phyloP scores from a whole-genome alignment of 768 basidiomycete species.

The Lactarius pseudohatsudake region DNA sequence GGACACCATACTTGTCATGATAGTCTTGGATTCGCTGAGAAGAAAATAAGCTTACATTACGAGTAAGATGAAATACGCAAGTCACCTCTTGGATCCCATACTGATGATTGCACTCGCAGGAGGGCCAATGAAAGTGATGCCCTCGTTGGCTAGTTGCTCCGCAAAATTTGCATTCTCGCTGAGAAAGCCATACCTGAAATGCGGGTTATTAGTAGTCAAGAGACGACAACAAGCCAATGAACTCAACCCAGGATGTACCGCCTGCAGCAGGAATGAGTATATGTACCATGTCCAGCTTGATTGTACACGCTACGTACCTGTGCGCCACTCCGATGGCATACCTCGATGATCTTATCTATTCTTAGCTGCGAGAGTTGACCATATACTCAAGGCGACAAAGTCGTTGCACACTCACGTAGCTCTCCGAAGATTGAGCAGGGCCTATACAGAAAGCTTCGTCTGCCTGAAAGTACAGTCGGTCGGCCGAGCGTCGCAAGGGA shows the following conservation, averaged over 20 bases:
- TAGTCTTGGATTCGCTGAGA: slow-evolving; percentile 89
- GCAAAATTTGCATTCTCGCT: slow-evolving; percentile 91
- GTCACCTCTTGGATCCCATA: slow-evolving; percentile 93
- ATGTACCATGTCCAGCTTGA: background rate
- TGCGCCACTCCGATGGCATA: slow-evolving; percentile 78
- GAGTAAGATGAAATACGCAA: background rate
- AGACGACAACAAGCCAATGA: background rate
- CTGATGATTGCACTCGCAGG: slow-evolving; percentile 83
- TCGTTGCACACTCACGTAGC: slow-evolving; percentile 65
- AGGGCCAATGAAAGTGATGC: slow-evolving; percentile 89
- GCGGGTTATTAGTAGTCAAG: background rate
- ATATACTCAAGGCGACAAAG: background rate
- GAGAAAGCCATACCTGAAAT: slow-evolving; percentile 75
- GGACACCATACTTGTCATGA: slow-evolving; percentile 67
- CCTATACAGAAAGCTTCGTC: slow-evolving; percentile 72
- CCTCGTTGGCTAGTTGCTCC: slow-evolving; percentile 66
- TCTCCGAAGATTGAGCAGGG: slow-evolving; percentile 83
- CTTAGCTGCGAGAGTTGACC: slow-evolving; percentile 52
- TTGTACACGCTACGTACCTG: slow-evolving; percentile 51
- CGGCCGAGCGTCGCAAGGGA: background rate
- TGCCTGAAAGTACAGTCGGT: slow-evolving; percentile 39
- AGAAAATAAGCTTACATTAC: background rate
- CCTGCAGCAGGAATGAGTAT: slow-evolving; percentile 43
- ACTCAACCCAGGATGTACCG: slow-evolving; percentile 85
- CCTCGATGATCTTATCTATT: slow-evolving; percentile 85